phyloP scores from a whole-genome alignment of 176 grass and related monocot species.

The Oryza officinalis region DNA sequence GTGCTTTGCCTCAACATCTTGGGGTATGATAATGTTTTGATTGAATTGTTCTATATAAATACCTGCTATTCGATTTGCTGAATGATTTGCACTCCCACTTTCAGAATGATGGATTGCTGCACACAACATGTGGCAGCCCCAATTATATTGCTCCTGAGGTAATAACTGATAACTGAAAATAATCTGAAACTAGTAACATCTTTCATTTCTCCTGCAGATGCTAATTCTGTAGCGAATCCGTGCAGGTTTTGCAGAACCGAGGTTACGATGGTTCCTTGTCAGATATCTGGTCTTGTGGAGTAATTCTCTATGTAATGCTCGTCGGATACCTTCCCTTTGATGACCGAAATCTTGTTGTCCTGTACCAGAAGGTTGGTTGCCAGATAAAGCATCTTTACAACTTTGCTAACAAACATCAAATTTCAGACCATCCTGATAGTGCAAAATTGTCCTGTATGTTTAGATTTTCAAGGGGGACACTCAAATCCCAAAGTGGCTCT shows the following conservation, averaged over 20 bases:
- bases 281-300: constrained; percentile 88
- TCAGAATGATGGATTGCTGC: constrained; percentile 82
- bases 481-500: constrained; percentile 66
- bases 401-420: not conserved
- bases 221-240: not conserved
- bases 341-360: constrained; percentile 85
- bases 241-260: constrained; percentile 73
- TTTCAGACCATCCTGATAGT: constrained; percentile 7
- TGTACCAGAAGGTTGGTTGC: constrained; percentile 73
- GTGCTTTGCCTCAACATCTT: constrained; percentile 75
- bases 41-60: not conserved
- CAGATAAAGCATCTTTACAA: constrained; percentile 7
- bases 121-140: constrained; percentile 88
- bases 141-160: constrained; percentile 92
- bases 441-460: not conserved
- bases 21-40: constrained; percentile 44
- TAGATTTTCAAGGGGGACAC: constrained; percentile 76
- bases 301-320: constrained; percentile 81
- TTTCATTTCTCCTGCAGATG: not conserved
- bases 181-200: not conserved
- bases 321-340: constrained; percentile 76
- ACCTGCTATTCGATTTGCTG: not conserved
- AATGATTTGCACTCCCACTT: not conserved
- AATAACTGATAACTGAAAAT: not conserved
- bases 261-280: constrained; percentile 84